phyloP scores from a whole-genome alignment of 2,329 filamentous ascomycete species.

The Capronia americana region DNA sequence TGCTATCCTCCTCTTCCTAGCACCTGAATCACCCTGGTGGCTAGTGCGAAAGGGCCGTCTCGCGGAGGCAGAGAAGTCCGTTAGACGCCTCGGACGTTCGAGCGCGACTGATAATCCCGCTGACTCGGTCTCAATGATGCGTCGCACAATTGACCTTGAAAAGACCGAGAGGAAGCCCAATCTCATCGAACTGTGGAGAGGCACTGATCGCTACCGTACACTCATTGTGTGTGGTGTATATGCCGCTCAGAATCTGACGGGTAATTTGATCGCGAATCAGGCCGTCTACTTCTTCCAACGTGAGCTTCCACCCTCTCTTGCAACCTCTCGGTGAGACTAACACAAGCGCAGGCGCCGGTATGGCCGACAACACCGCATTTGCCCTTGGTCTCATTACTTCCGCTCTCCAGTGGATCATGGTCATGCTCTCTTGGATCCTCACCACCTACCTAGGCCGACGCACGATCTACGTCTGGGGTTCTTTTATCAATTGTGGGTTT shows the following conservation, averaged over 20 bases:
- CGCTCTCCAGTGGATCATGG: constrained; percentile 65
- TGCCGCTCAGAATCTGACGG: constrained; percentile 58
- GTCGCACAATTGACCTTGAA: constrained; percentile 46
- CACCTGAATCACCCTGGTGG: constrained; percentile 64
- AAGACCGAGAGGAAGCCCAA: constrained; percentile 41
- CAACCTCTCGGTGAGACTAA: constrained; percentile 41
- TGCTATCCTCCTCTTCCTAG: constrained; percentile 58
- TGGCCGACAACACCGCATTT: constrained; percentile 62
- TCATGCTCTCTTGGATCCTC: constrained; percentile 72
- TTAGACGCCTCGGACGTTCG: constrained; percentile 58
- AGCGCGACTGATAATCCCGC: constrained; percentile 45
- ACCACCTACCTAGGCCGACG: constrained; percentile 69
- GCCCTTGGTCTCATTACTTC: constrained; percentile 69
- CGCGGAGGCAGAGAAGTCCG: constrained; percentile 54
- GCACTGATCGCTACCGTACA: constrained; percentile 44
- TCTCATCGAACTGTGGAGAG: constrained; percentile 45
- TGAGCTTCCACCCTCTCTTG: constrained; percentile 40
- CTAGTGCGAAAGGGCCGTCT: constrained; percentile 57
- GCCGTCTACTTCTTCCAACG: constrained; percentile 65
- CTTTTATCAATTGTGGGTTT: constrained; percentile 60
- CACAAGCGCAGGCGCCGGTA: constrained; percentile 64
- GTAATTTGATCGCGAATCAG: constrained; percentile 69
- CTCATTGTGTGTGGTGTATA: constrained; percentile 45
- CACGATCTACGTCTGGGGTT: constrained; percentile 69
- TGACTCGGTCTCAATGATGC: constrained; percentile 46